Evolutionary conservation across 176 grass and related monocot genomes (phyloP), one percentile per base, ranked within the genome.

Genomic region (Oryza meyeriana): DNA sequence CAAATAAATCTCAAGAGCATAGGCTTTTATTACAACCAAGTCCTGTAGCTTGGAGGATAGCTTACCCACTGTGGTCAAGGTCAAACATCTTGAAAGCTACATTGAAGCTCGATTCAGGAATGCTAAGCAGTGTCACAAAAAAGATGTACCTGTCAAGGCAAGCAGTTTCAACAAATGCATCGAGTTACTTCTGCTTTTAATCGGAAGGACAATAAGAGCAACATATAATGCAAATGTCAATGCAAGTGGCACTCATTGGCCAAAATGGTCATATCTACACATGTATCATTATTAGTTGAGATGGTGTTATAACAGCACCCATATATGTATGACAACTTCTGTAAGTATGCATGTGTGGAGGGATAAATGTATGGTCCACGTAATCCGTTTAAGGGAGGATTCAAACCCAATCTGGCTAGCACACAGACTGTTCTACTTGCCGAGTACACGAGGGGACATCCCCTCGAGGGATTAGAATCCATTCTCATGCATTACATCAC

Each of bases 81-180:
- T 98, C 95, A 94, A 98, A 98, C 95, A 98, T 98, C 91, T 98
- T 98, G 61, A 98, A 98, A 89, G 95, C 92, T 57, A 94, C 79
- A 48, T 82, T 94, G 88, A 98, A 98, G 84, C 95, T 98, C 18
- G 95, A 91, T 80, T 93, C 90, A 80, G 92, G 92, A 69, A 98
- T 94, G 85, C 95, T 98, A 78, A 98, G 95, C 61, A 98, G 76
- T 77, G 95, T 98, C 79, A 98, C 90, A 71, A 98, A 94, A 83
- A 98, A 98, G 77, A 98, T 98, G 66, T 98, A 98, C 79, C 96
- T 98, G 81, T 68, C 33, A 85, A 68, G 31, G 31, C 26, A 79
- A 87, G 12, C n/a, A 80, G 14, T 32, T 64, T 67, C 48, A 57
- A 59, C 4, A 91, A 75, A 70, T 45, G 27, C 12, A 75, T 75